These are phyloP conservation scores for Aureobasidium sp. DNA, from an alignment of 2,329 filamentous ascomycete species.

Conservation along the genomic window DNA sequence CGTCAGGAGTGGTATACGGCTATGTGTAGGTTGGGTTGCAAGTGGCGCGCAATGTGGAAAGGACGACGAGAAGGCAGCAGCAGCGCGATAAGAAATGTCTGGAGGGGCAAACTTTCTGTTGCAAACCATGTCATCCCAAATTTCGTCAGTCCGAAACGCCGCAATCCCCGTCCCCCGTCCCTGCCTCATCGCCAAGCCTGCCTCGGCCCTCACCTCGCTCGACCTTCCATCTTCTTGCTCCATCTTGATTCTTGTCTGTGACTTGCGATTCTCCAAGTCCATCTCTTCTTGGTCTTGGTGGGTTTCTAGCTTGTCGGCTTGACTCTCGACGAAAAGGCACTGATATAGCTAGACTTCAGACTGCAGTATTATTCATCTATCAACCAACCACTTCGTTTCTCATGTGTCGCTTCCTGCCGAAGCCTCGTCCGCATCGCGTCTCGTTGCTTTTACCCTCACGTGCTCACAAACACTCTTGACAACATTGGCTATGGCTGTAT, in stretches of 20 bases:
- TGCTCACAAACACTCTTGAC: not conserved
- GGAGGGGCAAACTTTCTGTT: constrained; percentile 6
- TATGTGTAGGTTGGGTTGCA: not conserved
- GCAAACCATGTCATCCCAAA: not conserved
- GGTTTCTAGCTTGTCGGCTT: not conserved
- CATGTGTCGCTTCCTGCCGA: not conserved
- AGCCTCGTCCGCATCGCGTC: not conserved
- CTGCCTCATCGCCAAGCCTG: not conserved
- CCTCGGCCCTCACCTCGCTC: not conserved
- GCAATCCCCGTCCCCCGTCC: not conserved
- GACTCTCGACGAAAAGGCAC: not conserved
- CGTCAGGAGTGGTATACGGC: not conserved
- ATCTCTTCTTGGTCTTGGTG: not conserved
- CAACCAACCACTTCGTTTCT: not conserved
- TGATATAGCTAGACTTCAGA: not conserved
- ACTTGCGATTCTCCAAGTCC: not conserved
- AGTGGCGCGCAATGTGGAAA: not conserved
- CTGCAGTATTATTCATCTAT: not conserved
- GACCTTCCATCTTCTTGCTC: too few species aligned
- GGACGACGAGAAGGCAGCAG: not conserved
- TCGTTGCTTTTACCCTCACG: not conserved
- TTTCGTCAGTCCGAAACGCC: constrained; percentile 2
- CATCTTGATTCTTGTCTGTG: not conserved
- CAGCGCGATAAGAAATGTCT: constrained; percentile 7
- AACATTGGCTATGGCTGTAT: not conserved